Conservation (phyloP, 176 grass and related monocot genomes). For the Cymbopogon citratus region DNA sequence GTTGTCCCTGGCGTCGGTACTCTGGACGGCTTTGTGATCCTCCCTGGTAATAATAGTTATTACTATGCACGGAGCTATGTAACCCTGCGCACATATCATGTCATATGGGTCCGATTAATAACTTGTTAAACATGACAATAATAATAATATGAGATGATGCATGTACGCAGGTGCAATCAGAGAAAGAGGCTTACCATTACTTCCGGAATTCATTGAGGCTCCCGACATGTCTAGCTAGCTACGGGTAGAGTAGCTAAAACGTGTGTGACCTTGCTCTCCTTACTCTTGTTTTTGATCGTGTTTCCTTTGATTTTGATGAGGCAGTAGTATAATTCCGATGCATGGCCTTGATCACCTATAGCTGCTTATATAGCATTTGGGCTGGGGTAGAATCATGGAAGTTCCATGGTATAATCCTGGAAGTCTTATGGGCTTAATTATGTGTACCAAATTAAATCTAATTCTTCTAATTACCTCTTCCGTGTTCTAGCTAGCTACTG, state of each 20-base stretch:
- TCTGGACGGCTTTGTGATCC: too few species aligned
- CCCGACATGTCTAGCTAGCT: background rate
- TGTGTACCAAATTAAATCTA: background rate
- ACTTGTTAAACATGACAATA: too few species aligned
- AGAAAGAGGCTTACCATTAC: background rate
- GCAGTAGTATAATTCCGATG: too few species aligned
- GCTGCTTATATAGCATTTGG: background rate
- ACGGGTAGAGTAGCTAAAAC: background rate
- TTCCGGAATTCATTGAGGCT: background rate
- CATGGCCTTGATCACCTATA: too few species aligned
- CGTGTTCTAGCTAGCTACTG: too few species aligned
- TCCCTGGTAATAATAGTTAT: too few species aligned
- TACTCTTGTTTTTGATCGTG: background rate
- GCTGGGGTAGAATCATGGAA: background rate
- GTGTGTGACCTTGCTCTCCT: background rate
- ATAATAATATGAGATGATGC: too few species aligned
- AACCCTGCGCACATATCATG: too few species aligned
- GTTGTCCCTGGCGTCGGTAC: too few species aligned
- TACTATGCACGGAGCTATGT: too few species aligned
- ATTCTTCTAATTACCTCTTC: background rate
- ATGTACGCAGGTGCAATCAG: background rate
- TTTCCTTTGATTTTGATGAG: background rate
- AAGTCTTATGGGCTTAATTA: background rate
- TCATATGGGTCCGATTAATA: too few species aligned
- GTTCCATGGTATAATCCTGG: background rate